Base-by-base conservation (phyloP, 257 asterid genomes). In the Penstemon barbatus region DNA sequence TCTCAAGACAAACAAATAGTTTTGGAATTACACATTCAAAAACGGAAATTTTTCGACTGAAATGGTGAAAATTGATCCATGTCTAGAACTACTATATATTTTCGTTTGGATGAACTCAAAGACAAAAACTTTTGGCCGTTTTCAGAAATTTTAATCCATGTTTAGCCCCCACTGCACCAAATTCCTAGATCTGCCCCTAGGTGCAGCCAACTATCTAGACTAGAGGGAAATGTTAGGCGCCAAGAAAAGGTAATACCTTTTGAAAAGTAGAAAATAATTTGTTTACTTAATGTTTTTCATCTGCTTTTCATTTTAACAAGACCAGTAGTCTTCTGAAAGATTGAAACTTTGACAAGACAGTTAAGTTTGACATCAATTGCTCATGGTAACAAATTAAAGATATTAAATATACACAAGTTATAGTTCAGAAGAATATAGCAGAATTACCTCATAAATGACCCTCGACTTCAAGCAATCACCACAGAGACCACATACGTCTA, bases 401-500 rank as follows among this genome's bases (percentile, higher is more conserved):
- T 13, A 39, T 40, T 41, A 58, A 10, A 46, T 62, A 43, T 54
- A 69, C 64, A 69, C 15, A 6, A 42, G 7, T 40, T 37, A 41
- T 57, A 42, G 60, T 50, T 66, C 66, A 33, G 55, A 74, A 57
- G 57, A 39, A 57, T 65, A 42, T 62, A 43, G 8, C 57, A 57
- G 36, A 68, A 33, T 45, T 88, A 93, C 98, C 97, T 93, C 86
- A 64, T 80, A 93, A 71, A 93, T 88, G 74, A 80, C 61, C 76
- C 98, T 82, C 18, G 98, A 84, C 86, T 90, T 88, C 84, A 81
- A 52, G 83, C 76, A 83, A 82, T 88, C 85, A 41, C 96, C 95
- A 77, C 97, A 93, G 81, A 86, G 94, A 68, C 98, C 97, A 65
- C 98, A 93, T 65, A 81, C 97, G 81, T 93, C 98, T 81, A 93